phyloP scores from a whole-genome alignment of 768 basidiomycete species.

The Auricularia heimuer region DNA sequence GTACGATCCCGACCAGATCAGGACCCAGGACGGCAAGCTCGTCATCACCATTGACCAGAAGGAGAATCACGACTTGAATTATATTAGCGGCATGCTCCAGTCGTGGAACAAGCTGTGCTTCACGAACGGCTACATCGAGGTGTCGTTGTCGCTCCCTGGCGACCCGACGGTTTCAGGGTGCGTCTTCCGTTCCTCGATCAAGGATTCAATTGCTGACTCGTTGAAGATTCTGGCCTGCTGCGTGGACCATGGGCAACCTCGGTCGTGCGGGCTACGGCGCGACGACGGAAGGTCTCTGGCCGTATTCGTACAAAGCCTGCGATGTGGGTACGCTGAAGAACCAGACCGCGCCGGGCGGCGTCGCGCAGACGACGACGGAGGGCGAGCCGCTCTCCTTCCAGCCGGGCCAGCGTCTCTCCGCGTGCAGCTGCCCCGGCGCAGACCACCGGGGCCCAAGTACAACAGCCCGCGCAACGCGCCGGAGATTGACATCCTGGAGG shows the following conservation, averaged over 20 bases:
- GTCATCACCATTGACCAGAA: slow-evolving; percentile 70
- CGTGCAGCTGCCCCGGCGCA: slow-evolving; percentile 78
- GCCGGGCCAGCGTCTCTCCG: slow-evolving; percentile 77
- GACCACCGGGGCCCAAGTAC: slow-evolving; percentile 82
- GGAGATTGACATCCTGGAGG: slow-evolving; percentile 89
- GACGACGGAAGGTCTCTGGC: slow-evolving; percentile 78
- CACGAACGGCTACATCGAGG: slow-evolving; percentile 85
- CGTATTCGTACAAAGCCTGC: slow-evolving; percentile 75
- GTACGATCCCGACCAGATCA: slow-evolving; percentile 68
- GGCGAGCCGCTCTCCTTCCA: slow-evolving; percentile 60
- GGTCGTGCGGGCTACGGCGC: slow-evolving; percentile 87
- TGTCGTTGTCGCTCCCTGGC: slow-evolving; percentile 68
- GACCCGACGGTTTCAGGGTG: slow-evolving; percentile 50
- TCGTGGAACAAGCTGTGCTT: slow-evolving; percentile 96
- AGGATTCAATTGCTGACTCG: slow-evolving; percentile 4
- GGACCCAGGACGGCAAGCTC: slow-evolving; percentile 67
- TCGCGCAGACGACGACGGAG: slow-evolving; percentile 41
- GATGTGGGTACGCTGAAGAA: slow-evolving; percentile 89
- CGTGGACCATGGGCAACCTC: slow-evolving; percentile 69
- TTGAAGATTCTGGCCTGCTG: slow-evolving; percentile 22
- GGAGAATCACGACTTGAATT: slow-evolving; percentile 71
- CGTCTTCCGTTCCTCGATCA: slow-evolving; percentile 62
- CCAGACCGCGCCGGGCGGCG: slow-evolving; percentile 38
- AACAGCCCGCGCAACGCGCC: slow-evolving; percentile 66
- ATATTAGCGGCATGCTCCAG: slow-evolving; percentile 57